Conservation (phyloP, 2,329 filamentous ascomycete species). For the Pyrenophora tritici-repentis region DNA sequence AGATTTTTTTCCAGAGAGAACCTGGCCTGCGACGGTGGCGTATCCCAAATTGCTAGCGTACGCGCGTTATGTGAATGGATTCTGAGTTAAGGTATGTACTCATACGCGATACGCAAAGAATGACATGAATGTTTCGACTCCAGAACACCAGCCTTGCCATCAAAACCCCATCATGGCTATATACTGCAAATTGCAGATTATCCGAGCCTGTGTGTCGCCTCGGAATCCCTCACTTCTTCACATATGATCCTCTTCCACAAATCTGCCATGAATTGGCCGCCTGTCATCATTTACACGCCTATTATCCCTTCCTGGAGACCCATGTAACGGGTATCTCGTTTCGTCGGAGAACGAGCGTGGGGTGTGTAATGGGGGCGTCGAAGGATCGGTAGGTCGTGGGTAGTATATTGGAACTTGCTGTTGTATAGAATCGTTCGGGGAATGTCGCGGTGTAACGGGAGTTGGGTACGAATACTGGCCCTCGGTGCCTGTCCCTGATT, state of each 20-base stretch:
- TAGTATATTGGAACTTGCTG: constrained; percentile 37
- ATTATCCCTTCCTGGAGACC: not conserved
- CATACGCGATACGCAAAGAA: no score
- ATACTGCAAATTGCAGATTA: not conserved
- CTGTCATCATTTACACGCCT: not conserved
- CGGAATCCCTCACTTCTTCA: not conserved
- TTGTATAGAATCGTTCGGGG: constrained; percentile 11
- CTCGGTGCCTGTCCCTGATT: constrained; percentile 23
- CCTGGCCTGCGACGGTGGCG: not conserved
- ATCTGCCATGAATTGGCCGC: constrained; percentile 12
- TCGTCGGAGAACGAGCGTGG: constrained; percentile 22
- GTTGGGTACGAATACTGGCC: constrained; percentile 32
- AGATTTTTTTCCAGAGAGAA: not conserved
- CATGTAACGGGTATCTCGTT: constrained; percentile 18
- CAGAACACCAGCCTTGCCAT: not conserved
- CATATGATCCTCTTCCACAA: constrained; percentile 11
- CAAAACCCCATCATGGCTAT: not conserved
- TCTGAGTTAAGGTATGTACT: not conserved
- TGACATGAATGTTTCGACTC: not conserved
- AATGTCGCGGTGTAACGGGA: constrained; percentile 25
- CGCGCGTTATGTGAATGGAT: not conserved
- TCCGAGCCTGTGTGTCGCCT: not conserved
- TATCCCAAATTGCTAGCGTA: not conserved
- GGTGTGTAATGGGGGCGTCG: constrained; percentile 18
- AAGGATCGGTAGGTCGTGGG: constrained; percentile 30